Conservation (phyloP, 2,329 filamentous ascomycete genomes). For the Alternaria arborescens region DNA sequence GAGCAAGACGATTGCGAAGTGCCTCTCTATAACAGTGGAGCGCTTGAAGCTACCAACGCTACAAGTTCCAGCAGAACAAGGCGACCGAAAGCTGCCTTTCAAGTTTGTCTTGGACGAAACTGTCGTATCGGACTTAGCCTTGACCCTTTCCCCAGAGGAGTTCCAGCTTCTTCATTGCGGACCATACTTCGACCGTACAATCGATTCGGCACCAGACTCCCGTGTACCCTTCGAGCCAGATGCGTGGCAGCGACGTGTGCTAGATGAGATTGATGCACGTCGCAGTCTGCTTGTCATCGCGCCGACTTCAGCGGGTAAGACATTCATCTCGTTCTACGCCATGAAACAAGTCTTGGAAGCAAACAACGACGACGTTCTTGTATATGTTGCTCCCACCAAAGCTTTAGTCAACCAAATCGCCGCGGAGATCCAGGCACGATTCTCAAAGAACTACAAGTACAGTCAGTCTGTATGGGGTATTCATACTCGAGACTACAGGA, state of each 20-base stretch:
- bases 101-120: constrained; percentile 40
- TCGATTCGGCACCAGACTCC: constrained; percentile 72
- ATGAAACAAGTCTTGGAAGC: constrained; percentile 78
- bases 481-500: constrained; percentile 76
- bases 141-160: constrained; percentile 57
- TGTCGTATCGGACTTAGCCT: constrained; percentile 39
- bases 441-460: constrained; percentile 70
- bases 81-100: constrained; percentile 57
- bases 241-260: constrained; percentile 76
- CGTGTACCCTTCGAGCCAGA: constrained; percentile 78
- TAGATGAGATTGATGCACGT: constrained; percentile 75
- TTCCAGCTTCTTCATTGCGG: constrained; percentile 76
- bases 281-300: constrained; percentile 78
- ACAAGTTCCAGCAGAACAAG: constrained; percentile 36
- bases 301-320: constrained; percentile 81
- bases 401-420: constrained; percentile 85
- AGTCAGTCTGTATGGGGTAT: constrained; percentile 78
- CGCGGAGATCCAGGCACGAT: constrained; percentile 78
- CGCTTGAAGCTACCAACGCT: constrained; percentile 52
- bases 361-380: constrained; percentile 73
- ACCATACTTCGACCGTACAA: constrained; percentile 77
- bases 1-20: constrained; percentile 41
- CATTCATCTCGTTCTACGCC: constrained; percentile 84
- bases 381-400: constrained; percentile 84
- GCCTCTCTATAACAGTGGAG: constrained; percentile 50